Evolutionary conservation across 352 stramenopile species (phyloP).

Genomic region (Globisporangium emineosum): DNA sequence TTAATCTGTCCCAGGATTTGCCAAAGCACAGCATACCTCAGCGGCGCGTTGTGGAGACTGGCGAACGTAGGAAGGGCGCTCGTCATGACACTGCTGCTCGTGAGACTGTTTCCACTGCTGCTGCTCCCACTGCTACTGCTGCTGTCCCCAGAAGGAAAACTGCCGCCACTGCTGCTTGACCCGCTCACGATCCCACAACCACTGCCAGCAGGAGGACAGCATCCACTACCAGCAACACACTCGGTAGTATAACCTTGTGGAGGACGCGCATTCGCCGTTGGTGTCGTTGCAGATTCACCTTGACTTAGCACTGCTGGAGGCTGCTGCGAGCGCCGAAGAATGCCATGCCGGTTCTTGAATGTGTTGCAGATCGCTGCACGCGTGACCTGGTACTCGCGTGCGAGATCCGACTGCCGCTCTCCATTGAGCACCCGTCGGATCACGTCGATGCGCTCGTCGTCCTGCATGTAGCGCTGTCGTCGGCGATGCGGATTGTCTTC

Average conservation of each 20-base stretch:
- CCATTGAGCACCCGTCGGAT: constrained; percentile 35
- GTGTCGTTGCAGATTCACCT: background rate
- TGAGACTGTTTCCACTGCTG: background rate
- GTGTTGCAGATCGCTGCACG: constrained; percentile 62
- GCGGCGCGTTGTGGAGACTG: background rate
- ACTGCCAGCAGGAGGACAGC: background rate
- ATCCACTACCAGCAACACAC: background rate
- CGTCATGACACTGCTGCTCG: background rate
- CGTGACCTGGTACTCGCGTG: constrained; percentile 66
- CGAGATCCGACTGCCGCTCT: constrained; percentile 59
- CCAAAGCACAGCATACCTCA: background rate
- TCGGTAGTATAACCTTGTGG: background rate
- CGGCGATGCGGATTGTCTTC: background rate
- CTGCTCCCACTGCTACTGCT: background rate
- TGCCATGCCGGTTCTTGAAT: constrained; percentile 52
- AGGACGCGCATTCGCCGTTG: background rate
- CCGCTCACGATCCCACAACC: background rate
- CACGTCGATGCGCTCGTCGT: constrained; percentile 12
- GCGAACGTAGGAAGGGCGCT: background rate
- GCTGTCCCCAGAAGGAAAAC: background rate
- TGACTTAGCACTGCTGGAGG: background rate
- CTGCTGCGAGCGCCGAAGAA: constrained; percentile 30
- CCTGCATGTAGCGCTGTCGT: constrained; percentile 11
- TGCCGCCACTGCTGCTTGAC: background rate
- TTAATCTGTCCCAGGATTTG: no score